Percentiles rank a stretch among this genome's conserved stretches.
Evolutionary conservation across 2,329 filamentous ascomycete genomes (phyloP).

Genomic region (Cadophora gregata): DNA sequence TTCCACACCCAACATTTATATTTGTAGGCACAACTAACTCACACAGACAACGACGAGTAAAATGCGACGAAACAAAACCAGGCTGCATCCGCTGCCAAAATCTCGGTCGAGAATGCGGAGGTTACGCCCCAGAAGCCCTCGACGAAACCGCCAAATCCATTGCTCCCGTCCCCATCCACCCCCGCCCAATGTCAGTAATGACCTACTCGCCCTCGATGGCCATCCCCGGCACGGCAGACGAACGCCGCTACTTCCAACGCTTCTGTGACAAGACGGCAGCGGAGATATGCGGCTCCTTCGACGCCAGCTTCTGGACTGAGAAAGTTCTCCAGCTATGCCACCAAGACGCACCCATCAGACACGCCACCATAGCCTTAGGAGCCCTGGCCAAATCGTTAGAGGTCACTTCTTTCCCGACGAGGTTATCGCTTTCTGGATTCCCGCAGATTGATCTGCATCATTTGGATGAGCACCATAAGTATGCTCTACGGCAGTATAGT

Average conservation of each 20-base stretch:
- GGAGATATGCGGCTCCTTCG: slow-evolving; percentile 42
- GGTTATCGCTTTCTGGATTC: slow-evolving; percentile 42
- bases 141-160: slow-evolving; percentile 39
- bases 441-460: slow-evolving; percentile 42
- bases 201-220: slow-evolving; percentile 40
- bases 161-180: slow-evolving; percentile 41
- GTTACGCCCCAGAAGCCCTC: slow-evolving; percentile 41
- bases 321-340: slow-evolving; percentile 44
- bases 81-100: slow-evolving; percentile 44
- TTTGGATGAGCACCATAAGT: slow-evolving; percentile 43
- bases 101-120: slow-evolving; percentile 44
- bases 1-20: neutral
- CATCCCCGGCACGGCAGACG: slow-evolving; percentile 39
- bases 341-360: slow-evolving; percentile 41
- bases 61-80: slow-evolving; percentile 45
- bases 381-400: slow-evolving; percentile 42
- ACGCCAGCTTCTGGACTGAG: slow-evolving; percentile 43
- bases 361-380: slow-evolving; percentile 42
- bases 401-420: slow-evolving; percentile 41
- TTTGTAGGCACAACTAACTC: slow-evolving; percentile 18
- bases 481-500: slow-evolving; percentile 42
- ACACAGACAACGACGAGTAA: slow-evolving; percentile 43
- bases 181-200: slow-evolving; percentile 42
- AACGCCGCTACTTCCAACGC: slow-evolving; percentile 43
- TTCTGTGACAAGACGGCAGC: slow-evolving; percentile 44